Evolutionary conservation across 192 early-diverging fungal species (phyloP), one percentile per base, ranked within the genome.

Genomic region (Backusella tuberculispora): DNA sequence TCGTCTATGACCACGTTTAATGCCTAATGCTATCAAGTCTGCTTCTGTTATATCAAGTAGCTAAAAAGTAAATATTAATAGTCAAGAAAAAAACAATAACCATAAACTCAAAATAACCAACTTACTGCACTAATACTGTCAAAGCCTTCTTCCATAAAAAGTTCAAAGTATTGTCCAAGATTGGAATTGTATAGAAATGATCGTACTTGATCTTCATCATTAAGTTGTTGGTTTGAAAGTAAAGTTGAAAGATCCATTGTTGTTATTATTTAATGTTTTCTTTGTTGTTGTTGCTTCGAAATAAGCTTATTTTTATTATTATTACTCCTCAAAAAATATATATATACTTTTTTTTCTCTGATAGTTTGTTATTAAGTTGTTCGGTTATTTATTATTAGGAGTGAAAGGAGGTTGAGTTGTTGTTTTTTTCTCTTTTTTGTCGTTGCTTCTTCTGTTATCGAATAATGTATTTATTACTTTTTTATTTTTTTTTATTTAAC

Each of bases 1-100:
- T 73, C 83, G 74, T 75, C 83, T 63, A 73, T 83, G 83, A 38
- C 83, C 83, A 40, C 83, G 63, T 66, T 83, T 83, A 21, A 81
- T 80, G 34, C 71, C 60, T 45, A 83, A 56, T 0, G 66, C 66
- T 13, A 76, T 65, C 38, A 83, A 68, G 68, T 83, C 83, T 2
- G 26, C 3, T 65, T 83, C 83, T 13, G 83, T 81, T 7, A 83
- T 73, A 41, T 83, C 83, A 26, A 78, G 72, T 29, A 83, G 42
- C 82, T 83, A 70, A 19, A 43, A n/a, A 14, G 29, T 34, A 34
- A 34, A 1, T 10, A 40, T 1, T 1, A 13, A 46, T 3, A 37
- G 12, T 0, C 24, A 8, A 42, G 24, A 17, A 14, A 17, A 14
- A 34, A 34, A 34, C 29, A 34, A 34, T 34, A 34, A 34, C 29